Evolutionary conservation across 140 eudicot genomes (phyloP).

Genomic region (Erigeron philadelphicus): DNA sequence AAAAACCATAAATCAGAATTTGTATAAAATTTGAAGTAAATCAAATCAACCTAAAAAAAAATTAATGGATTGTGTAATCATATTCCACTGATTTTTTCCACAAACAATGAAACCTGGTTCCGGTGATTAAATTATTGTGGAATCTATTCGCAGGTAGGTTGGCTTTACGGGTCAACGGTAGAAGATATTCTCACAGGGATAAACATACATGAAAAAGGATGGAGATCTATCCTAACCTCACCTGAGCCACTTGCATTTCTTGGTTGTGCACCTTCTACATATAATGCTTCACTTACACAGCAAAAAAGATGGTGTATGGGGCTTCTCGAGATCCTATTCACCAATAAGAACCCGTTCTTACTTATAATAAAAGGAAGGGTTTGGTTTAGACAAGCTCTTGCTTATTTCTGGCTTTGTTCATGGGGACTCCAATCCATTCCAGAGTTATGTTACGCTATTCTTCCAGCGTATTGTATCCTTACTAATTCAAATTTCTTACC

Average conservation of each 20-base stretch:
- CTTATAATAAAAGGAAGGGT: constrained; percentile 35
- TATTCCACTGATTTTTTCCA: too few relatives aligned
- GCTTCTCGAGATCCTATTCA: constrained; percentile 41
- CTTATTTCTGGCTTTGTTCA: constrained; percentile 27
- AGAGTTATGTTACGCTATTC: constrained; percentile 41
- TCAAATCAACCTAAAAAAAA: too few relatives aligned
- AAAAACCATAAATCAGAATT: too few relatives aligned
- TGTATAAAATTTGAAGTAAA: too few relatives aligned
- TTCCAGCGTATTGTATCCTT: constrained; percentile 53
- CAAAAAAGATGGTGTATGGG: constrained; percentile 57
- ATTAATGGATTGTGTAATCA: too few relatives aligned
- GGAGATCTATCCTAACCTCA: constrained; percentile 31
- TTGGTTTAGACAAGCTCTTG: constrained; percentile 50
- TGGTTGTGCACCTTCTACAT: constrained; percentile 46
- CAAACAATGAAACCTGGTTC: too few relatives aligned
- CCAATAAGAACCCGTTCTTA: constrained; percentile 33
- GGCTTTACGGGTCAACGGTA: constrained; percentile 50
- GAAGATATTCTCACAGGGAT: constrained; percentile 51
- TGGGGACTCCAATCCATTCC: constrained; percentile 48
- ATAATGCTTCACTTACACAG: constrained; percentile 36
- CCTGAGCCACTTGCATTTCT: constrained; percentile 39
- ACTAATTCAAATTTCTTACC: constrained; percentile 46
- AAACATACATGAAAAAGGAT: constrained; percentile 45
- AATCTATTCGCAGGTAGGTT: constrained; percentile 43
- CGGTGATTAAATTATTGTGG: background rate